These are phyloP conservation scores for Uncinocarpus reesii DNA, from an alignment of 2,329 filamentous ascomycete species.

Conservation along the genomic window DNA sequence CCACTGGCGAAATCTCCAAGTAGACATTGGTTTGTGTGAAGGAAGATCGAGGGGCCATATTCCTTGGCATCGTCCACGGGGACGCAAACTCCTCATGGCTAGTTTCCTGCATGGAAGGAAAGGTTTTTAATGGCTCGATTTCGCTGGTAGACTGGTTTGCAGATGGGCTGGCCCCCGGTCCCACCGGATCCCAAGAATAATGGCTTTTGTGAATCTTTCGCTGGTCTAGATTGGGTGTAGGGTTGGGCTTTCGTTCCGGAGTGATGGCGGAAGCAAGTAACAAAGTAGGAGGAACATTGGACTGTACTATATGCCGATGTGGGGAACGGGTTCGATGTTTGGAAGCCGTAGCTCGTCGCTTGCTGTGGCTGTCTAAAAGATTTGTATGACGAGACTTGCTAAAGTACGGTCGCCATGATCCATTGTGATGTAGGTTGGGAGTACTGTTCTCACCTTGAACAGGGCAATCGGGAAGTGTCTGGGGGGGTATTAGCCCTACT, in stretches of 20 bases:
- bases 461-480: conserved; percentile 17
- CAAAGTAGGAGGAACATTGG: conserved; percentile 39
- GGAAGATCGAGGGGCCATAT: conserved; percentile 14
- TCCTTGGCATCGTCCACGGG: conserved; percentile 1
- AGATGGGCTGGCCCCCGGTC: neutral
- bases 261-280: conserved; percentile 37
- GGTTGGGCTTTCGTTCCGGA: neutral
- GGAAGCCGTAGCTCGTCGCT: conserved; percentile 32
- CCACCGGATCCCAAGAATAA: conserved; percentile 1
- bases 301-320: conserved; percentile 37
- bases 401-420: conserved; percentile 34
- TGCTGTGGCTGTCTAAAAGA: conserved; percentile 18
- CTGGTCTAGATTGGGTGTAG: neutral
- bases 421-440: conserved; percentile 12
- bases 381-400: conserved; percentile 24
- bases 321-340: conserved; percentile 29
- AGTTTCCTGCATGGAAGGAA: neutral
- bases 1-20: neutral
- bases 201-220: neutral
- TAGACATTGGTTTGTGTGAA: conserved; percentile 18
- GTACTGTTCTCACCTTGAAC: conserved; percentile 8
- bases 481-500: conserved; percentile 3
- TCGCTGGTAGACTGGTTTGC: neutral
- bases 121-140: neutral
- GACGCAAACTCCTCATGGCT: neutral